Conservation (phyloP, 495 filamentous ascomycete species). For the Penicillium arizonense region DNA sequence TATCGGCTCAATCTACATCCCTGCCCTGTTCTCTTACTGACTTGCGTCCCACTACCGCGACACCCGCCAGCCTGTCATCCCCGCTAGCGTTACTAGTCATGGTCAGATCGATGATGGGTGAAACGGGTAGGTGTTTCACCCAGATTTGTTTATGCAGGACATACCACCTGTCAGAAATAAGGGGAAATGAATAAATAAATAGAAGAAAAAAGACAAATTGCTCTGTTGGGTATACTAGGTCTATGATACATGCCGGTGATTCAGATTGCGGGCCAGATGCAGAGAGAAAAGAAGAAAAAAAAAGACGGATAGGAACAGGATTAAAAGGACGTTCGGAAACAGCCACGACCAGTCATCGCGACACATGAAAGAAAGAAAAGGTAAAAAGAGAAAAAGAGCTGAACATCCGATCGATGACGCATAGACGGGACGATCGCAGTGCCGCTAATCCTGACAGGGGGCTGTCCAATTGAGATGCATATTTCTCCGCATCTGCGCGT, state of each 20-base stretch:
- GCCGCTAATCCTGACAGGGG: neutral
- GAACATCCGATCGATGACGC: constrained; percentile 10
- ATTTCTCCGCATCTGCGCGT: constrained; percentile 25
- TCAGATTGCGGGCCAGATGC: constrained; percentile 27
- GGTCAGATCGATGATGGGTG: constrained; percentile 8
- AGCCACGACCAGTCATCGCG: constrained; percentile 16
- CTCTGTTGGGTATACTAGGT: constrained; percentile 48
- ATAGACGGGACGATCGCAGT: constrained; percentile 10
- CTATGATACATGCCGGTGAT: constrained; percentile 46
- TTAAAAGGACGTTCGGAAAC: constrained; percentile 16
- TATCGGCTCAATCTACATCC: neutral
- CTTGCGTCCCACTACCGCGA: constrained; percentile 9
- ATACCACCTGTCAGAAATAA: neutral
- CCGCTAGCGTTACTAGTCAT: constrained; percentile 1
- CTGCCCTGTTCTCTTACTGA: neutral
- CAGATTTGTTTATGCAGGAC: constrained; percentile 6
- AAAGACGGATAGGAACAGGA: constrained; percentile 10
- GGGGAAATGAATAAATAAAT: neutral
- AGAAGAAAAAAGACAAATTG: constrained; percentile 23
- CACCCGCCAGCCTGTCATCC: constrained; percentile 4
- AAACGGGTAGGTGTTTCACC: constrained; percentile 22
- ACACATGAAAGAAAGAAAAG: constrained; percentile 10
- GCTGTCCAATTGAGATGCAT: constrained; percentile 11
- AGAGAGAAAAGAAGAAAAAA: constrained; percentile 14
- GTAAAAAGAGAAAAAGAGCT: constrained; percentile 15